Evolutionary conservation across 352 stramenopile species (phyloP), one percentile per base, ranked within the genome.

Genomic region (Phytophthora capsici): DNA sequence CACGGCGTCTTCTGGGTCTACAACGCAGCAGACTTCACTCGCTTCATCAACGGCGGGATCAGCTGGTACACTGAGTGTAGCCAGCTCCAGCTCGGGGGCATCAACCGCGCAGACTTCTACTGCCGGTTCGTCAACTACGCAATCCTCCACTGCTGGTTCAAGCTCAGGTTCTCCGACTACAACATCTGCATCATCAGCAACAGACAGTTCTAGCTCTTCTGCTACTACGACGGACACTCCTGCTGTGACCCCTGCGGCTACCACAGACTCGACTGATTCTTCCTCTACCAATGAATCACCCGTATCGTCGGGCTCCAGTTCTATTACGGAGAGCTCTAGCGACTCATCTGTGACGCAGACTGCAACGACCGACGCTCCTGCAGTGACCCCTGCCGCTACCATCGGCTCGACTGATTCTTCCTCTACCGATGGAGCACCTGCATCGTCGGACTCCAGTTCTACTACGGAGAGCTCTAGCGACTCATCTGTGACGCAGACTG

Each of bases 31-130:
- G 16, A 63, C 63, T 0, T 71, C 63, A 26, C 6, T 61, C n/a
- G 25, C 46, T 32, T 66, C 63, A 17, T 65, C 62, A 26, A 46
- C 61, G 2, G 22, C 62, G 6, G 48, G 63, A 20, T 62, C 50
- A 19, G 20, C 43, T 5, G 59, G 38, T 8, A 66, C 50, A 6
- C 55, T 45, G 26, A 52, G 4, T n/a, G 53, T 61, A 28, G 17
- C 51, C 10, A 61, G 28, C 22, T 60, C 57, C 17, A 23, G 28
- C 17, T 38, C 57, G 2, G 49, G 22, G 2, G 19, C 47, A 46
- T 59, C 54, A 10, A 26, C 54, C 13, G 49, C 32, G 6, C 25
- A 47, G 22, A 23, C 14, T 23, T 52, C 53, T 26, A 55, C 40
- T n/a, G 52, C 69, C 1, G 20, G n/a, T 48, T 58, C 66, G 9